phyloP scores from a whole-genome alignment of 2,329 filamentous ascomycete genomes.

The Parastagonospora avenae region DNA sequence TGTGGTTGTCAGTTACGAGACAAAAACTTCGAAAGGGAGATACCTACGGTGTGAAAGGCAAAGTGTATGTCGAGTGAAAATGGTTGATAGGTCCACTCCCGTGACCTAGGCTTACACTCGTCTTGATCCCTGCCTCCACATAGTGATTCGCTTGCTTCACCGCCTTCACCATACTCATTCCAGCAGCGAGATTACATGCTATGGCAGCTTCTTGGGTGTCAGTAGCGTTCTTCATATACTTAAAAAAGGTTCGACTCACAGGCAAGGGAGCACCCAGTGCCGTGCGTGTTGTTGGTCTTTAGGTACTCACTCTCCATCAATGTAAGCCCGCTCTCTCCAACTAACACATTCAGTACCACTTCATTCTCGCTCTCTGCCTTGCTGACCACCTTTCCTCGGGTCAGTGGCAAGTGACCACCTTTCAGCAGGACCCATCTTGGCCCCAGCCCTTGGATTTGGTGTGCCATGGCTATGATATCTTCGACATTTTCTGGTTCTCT shows the following conservation, averaged over 20 bases:
- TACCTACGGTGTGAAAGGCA: slow-evolving; percentile 70
- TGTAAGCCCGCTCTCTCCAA: slow-evolving; percentile 63
- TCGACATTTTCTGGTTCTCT: slow-evolving; percentile 61
- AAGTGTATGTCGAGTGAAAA: slow-evolving; percentile 71
- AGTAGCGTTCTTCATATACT: neutral
- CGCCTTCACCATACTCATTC: slow-evolving; percentile 61
- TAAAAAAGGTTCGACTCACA: slow-evolving; percentile 58
- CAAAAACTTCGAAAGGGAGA: too few relatives aligned
- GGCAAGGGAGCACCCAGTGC: slow-evolving; percentile 91
- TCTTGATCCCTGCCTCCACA: slow-evolving; percentile 72
- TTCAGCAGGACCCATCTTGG: slow-evolving; percentile 85
- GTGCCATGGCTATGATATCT: slow-evolving; percentile 72
- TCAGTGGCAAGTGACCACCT: slow-evolving; percentile 86
- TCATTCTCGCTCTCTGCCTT: slow-evolving; percentile 63
- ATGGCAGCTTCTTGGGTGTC: slow-evolving; percentile 60
- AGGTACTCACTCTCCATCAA: slow-evolving; percentile 74
- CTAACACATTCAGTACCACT: slow-evolving; percentile 77
- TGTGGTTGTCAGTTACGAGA: slow-evolving; percentile 11
- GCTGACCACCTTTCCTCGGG: slow-evolving; percentile 64
- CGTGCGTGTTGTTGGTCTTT: slow-evolving; percentile 81
- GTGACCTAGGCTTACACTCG: slow-evolving; percentile 65
- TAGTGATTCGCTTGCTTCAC: slow-evolving; percentile 74
- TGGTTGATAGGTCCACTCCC: slow-evolving; percentile 78
- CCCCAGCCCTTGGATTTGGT: slow-evolving; percentile 68
- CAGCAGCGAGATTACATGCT: slow-evolving; percentile 71